Conservation (phyloP, 805 yeast species). For the Kodamaea lidongshanica region DNA sequence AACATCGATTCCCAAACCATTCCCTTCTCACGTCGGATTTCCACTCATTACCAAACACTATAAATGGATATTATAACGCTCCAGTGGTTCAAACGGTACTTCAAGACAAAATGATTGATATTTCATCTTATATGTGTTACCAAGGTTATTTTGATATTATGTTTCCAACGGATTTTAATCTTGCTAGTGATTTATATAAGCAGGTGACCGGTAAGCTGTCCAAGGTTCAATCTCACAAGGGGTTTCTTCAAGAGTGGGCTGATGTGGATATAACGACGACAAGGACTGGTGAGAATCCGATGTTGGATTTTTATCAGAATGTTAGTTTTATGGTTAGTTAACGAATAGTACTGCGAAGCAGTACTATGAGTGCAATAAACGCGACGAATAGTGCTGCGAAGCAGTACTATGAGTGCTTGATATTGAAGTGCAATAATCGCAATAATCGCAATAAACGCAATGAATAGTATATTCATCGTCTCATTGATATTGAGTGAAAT, state of each 20-base stretch:
- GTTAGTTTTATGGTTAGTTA: conserved; percentile 59
- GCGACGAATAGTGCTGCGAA: no score
- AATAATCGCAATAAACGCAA: no score
- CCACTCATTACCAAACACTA: conserved; percentile 39
- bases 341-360: no score
- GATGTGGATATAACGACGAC: conserved; percentile 63
- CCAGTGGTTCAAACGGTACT: conserved; percentile 80
- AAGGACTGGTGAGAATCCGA: conserved; percentile 75
- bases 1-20: conserved; percentile 67
- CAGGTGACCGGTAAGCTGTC: conserved; percentile 58
- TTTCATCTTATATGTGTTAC: conserved; percentile 70
- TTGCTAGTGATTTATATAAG: conserved; percentile 55
- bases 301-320: conserved; percentile 70
- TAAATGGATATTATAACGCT: conserved; percentile 52
- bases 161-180: conserved; percentile 74
- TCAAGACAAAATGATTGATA: conserved; percentile 60
- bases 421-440: no score
- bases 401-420: no score
- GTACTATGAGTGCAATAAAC: no score
- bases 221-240: conserved; percentile 51
- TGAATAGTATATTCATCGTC: no score
- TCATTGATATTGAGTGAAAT: no score
- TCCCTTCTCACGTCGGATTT: conserved; percentile 71
- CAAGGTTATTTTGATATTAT: conserved; percentile 84
- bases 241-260: conserved; percentile 66